Evolutionary conservation across 306 rosid genomes (phyloP), one percentile per base, ranked within the genome.

Genomic region (Pueraria montana): DNA sequence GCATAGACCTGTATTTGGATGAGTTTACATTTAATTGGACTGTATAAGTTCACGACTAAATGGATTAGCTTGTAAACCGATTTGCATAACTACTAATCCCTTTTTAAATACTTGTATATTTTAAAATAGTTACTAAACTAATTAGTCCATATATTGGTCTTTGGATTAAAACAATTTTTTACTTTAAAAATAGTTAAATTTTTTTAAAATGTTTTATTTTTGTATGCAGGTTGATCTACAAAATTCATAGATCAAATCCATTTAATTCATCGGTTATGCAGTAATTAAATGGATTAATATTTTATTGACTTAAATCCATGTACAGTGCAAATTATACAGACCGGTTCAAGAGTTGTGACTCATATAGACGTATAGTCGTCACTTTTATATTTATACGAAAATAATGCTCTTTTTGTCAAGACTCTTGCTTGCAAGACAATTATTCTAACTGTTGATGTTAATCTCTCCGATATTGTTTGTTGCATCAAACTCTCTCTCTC

Each of bases 361-460:
- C 5, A 34, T 34, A 34, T 34, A 48, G n/a, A 18, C 6, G 53
- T 13, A 14, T 48, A 48, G 0, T 32, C 63, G 0, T 32, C 63
- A n/a, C 24, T 53, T 53, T 6, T 18, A 53, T 7, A n/a, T 20
- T 1, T 17, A 52, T 8, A 10, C 14, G 26, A 59, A 10, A 61
- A 61, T 13, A 11, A 61, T 61, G 20, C 18, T 34, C 8, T 53
- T 67, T 1, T 40, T 58, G 79, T 81, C 74, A 62, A 62, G 8
- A 20, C 43, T 23, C 4, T 72, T 72, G 53, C 84, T 81, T 81
- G 80, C 65, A 72, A 72, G 84, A 4, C 43, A 81, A 63, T 46
- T 62, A 73, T 81, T 63, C 56, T 16, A 72, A 62, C 8, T 52
- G 8, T 59, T 72, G 20, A 16, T 3, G 55, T 61, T 59, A 13